Evolutionary conservation across 2,329 filamentous ascomycete species (phyloP), one percentile per base, ranked within the genome.

Genomic region (Scedosporium apiospermum): DNA sequence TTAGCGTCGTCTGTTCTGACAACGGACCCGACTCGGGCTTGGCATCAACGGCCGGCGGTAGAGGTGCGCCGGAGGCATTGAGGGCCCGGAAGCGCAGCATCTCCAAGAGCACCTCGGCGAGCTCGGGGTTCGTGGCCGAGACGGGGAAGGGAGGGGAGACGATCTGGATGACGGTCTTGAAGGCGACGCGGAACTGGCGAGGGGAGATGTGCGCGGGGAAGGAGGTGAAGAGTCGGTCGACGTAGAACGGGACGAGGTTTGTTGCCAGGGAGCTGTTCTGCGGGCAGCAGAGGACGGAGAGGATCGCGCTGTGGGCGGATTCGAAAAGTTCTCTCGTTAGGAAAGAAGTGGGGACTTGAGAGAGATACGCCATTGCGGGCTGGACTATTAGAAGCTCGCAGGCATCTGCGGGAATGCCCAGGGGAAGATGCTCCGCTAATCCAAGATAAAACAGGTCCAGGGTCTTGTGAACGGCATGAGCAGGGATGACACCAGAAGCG

Each of bases 381-480:
- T 87, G 82, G 61, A 96, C 78, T 16, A 96, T 82, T 1, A 96
- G 78, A 2, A 84, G 79, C 68, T 96, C 90, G 68, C 87, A 91
- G 2, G 84, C 81, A 3, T 81, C 76, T 0, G 88, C 81, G 0
- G 89, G 78, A 1, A 96, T 75, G 2, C 85, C 77, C 7, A 92
- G 78, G 0, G 91, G 87, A 64, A 96, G 86, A 72, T 96, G 90
- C 72, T 96, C 93, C 2, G 90, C 88, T 0, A 88, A 84, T 70
- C 96, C 95, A 65, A 97, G 82, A 74, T 96, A 96, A 77, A 91
- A 96, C 16, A 96, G 82, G 70, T 95, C 89, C n/a, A 93, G 77
- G 18, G 83, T 88, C 63, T 89, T 82, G 67, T 91, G 84, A 1
- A 77, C 60, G 70, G 71, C 27, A 67, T 70, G 6, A 66, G 65